Base-by-base conservation (phyloP, 2,329 filamentous ascomycete genomes). In the Didymosphaeria variabile region DNA sequence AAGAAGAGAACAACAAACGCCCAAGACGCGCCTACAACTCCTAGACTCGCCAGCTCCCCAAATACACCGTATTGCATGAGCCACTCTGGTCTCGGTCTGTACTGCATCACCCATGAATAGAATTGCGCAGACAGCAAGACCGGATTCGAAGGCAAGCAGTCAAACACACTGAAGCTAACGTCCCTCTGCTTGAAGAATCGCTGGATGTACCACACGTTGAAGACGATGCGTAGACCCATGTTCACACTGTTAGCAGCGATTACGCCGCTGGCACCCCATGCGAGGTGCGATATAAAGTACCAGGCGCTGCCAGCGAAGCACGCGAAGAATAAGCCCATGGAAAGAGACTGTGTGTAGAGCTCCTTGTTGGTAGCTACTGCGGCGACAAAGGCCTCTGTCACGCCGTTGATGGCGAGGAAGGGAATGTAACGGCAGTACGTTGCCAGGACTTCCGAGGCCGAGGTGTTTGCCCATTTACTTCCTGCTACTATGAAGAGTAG, bases 401-500 rank as follows among this genome's bases (percentile, higher is more conserved):
- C 87, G 55, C 95, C 95, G 73, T 99, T 99, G 70, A 97, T 81
- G 3, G 94, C 95, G 4, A 98, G 85, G 29, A 98, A 88, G 0
- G 95, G 95, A 61, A 99, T 92, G 80, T 97, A 98, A 78, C 93
- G 93, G 80, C 92, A 94, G 79, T 97, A 99, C 0, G 85, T 86
- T 0, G 90, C 88, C 7, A 99, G 84, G 3, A 95, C 90, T 9
- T 85, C 78, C 6, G 90, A 89, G 0, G 94, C 92, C 46, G 90
- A 90, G 0, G 90, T 89, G 3, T 83, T 84, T 0, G 88, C 84
- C 95, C 95, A 99, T 59, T 85, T 86, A 0, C 84, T 82, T 1
- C 94, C 94, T 0, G 94, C 92, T 1, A 98, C 82, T 5, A 97
- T 79, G 21, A 86, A 84, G 0, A 98, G 86, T 0, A 94, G 84